phyloP scores from a whole-genome alignment of 257 asterid genomes.

The Solanum appendiculatum region DNA sequence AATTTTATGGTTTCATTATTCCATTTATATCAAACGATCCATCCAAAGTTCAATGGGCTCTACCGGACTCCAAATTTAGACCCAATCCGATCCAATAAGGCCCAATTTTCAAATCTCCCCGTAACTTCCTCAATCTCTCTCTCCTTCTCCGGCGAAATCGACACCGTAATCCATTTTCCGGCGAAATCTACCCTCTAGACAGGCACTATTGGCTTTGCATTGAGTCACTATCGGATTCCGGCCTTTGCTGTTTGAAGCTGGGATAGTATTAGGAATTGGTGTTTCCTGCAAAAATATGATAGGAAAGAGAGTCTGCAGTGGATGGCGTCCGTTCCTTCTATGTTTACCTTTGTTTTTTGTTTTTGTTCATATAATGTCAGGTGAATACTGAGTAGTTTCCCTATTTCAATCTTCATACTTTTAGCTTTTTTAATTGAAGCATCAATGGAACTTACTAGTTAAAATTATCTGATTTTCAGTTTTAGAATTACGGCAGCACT shows the following conservation, averaged over 20 bases:
- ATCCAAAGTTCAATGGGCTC: not conserved
- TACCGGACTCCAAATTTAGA: not conserved
- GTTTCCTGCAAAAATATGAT: constrained; percentile 15
- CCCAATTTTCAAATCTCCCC: not conserved
- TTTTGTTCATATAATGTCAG: constrained; percentile 47
- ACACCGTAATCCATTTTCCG: not conserved
- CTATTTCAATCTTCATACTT: not conserved
- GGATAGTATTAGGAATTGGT: not conserved
- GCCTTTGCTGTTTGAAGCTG: not conserved
- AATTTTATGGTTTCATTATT: not conserved
- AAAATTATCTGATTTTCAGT: constrained; percentile 31
- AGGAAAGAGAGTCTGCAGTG: constrained; percentile 45
- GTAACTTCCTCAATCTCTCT: not conserved
- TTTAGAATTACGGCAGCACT: constrained; percentile 41
- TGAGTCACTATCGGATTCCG: not conserved
- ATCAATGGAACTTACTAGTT: not conserved
- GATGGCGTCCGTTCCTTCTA: constrained; percentile 66
- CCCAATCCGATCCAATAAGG: not conserved
- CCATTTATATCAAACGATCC: too few relatives aligned
- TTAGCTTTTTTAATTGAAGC: not conserved
- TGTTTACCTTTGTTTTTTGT: constrained; percentile 45
- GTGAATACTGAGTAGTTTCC: constrained; percentile 10
- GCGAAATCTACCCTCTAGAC: not conserved
- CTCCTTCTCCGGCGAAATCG: not conserved
- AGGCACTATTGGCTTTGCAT: not conserved